phyloP scores from a whole-genome alignment of 176 grass and related monocot genomes.

The Bonia amplexicaulis region DNA sequence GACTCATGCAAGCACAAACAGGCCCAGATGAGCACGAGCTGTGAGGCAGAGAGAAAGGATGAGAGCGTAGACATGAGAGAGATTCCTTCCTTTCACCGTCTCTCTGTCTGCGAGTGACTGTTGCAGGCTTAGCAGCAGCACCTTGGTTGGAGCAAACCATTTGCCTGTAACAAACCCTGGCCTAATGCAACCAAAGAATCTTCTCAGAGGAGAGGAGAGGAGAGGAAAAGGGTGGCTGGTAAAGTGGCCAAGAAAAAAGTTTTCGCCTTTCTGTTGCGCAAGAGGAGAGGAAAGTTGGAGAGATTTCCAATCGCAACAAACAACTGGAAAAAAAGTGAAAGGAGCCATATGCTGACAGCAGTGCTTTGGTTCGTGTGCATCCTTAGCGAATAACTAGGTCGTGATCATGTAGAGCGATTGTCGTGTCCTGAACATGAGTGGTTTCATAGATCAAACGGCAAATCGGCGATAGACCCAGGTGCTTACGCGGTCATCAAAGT shows the following conservation, averaged over 20 bases:
- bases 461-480: background rate
- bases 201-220: constrained; percentile 20
- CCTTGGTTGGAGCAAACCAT: constrained; percentile 27
- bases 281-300: constrained; percentile 4
- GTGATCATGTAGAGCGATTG: constrained; percentile 23
- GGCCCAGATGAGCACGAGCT: constrained; percentile 30
- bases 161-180: constrained; percentile 4
- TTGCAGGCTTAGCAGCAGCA: constrained; percentile 14
- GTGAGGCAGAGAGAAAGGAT: background rate
- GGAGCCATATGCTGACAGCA: background rate
- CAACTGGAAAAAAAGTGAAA: constrained; percentile 23
- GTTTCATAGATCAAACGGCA: background rate
- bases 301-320: constrained; percentile 44
- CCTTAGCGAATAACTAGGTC: constrained; percentile 22
- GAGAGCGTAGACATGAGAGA: too few species aligned
- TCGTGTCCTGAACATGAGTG: background rate
- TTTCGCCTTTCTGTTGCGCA: constrained; percentile 39
- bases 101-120: background rate
- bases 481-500: background rate
- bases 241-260: constrained; percentile 33
- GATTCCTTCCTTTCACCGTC: constrained; percentile 5
- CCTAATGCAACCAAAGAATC: constrained; percentile 34
- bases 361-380: constrained; percentile 26
- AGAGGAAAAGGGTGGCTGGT: background rate
- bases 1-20: constrained; percentile 5